phyloP scores from a whole-genome alignment of 305 asterid species.

The Rubia peregrina region DNA sequence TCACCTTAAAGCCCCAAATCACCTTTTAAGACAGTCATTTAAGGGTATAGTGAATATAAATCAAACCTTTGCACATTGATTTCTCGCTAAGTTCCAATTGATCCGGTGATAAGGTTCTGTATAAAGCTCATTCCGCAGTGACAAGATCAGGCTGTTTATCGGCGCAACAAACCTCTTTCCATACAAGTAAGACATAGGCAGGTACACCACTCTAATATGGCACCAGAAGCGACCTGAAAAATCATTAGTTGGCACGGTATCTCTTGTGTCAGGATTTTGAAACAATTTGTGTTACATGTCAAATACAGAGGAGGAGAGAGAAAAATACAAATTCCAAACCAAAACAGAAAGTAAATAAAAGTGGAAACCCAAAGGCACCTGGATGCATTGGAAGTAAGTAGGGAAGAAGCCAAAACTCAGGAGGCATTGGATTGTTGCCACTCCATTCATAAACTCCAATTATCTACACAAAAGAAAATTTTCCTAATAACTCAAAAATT shows the following conservation, averaged over 20 bases:
- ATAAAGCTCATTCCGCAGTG: constrained; percentile 78
- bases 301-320: not conserved
- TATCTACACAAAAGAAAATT: constrained; percentile 34
- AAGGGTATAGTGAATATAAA: no score
- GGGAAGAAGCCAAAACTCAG: constrained; percentile 85
- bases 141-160: constrained; percentile 45
- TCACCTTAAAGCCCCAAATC: no score
- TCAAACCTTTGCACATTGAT: constrained; percentile 82
- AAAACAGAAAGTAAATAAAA: not conserved
- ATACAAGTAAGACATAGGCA: constrained; percentile 87
- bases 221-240: constrained; percentile 97
- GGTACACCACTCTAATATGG: constrained; percentile 96
- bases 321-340: not conserved
- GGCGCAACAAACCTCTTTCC: constrained; percentile 89
- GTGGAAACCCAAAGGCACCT: constrained; percentile 32
- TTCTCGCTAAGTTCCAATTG: constrained; percentile 80
- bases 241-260: not conserved
- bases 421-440: constrained; percentile 91
- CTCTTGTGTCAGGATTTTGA: not conserved
- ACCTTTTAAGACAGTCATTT: no score
- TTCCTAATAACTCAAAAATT: not conserved
- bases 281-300: no score
- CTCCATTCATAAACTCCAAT: constrained; percentile 88
- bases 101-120: constrained; percentile 69
- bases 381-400: constrained; percentile 79